Evolutionary conservation across 2,329 filamentous ascomycete genomes (phyloP).

Genomic region (Penicillium sp.): DNA sequence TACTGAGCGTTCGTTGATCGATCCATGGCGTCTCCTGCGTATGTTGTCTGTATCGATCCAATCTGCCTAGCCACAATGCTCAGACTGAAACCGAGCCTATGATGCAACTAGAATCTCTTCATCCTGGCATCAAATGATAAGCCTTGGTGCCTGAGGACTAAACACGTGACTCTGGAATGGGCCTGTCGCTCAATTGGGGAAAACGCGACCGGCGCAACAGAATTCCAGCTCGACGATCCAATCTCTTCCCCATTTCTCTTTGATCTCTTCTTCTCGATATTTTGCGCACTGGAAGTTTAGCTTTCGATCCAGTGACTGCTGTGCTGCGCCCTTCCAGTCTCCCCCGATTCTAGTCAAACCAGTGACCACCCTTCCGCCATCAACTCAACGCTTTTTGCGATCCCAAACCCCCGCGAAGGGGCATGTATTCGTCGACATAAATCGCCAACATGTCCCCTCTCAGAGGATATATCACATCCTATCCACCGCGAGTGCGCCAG

Average conservation of each 20-base stretch:
- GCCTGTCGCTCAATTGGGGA: slow-evolving; percentile 26
- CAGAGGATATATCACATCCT: slow-evolving; percentile 84
- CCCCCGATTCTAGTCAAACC: slow-evolving; percentile 2
- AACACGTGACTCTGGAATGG: slow-evolving; percentile 29
- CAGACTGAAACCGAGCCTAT: slow-evolving; percentile 9
- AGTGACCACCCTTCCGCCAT: slow-evolving; percentile 16
- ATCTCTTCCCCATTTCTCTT: neutral
- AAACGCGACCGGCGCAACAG: slow-evolving; percentile 30
- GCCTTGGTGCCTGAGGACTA: slow-evolving; percentile 7
- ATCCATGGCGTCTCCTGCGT: slow-evolving; percentile 7
- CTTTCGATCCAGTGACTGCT: neutral
- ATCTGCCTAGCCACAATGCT: slow-evolving; percentile 1
- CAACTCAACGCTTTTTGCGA: slow-evolving; percentile 22
- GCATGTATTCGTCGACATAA: slow-evolving; percentile 33
- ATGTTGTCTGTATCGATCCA: slow-evolving; percentile 14
- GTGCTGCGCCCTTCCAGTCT: neutral
- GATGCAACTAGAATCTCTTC: neutral
- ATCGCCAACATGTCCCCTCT: slow-evolving; percentile 53
- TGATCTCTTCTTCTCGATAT: neutral
- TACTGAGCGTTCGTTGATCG: neutral
- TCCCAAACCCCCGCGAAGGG: slow-evolving; percentile 26
- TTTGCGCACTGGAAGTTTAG: no score
- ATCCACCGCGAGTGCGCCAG: slow-evolving; percentile 80
- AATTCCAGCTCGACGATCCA: slow-evolving; percentile 8
- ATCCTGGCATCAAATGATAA: no score